Evolutionary conservation across 306 rosid species (phyloP).

Genomic region (Acacia acuminata): DNA sequence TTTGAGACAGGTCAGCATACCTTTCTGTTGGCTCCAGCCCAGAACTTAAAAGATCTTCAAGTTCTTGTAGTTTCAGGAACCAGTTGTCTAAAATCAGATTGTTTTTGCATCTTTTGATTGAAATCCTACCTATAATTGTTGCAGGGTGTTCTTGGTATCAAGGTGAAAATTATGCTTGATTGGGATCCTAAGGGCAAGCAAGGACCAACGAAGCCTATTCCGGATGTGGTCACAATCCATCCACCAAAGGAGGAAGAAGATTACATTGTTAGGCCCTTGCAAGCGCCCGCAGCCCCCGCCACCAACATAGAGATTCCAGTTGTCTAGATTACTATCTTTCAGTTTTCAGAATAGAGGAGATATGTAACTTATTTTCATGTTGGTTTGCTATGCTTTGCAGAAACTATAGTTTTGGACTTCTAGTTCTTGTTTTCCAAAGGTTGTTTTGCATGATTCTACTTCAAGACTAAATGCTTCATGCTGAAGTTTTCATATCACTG

Average conservation of each 20-base stretch:
- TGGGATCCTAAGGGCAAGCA: conserved; percentile 32
- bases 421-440: not conserved
- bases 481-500: not conserved
- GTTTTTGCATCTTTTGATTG: not conserved
- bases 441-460: not conserved
- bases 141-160: conserved; percentile 29
- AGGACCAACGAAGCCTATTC: conserved; percentile 9
- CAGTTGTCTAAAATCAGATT: too few species aligned
- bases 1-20: conserved; percentile 49
- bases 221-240: conserved; percentile 44
- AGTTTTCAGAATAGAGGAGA: not conserved
- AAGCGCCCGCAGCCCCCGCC: conserved; percentile 1
- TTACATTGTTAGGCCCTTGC: conserved; percentile 21
- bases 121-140: not conserved
- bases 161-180: conserved; percentile 31
- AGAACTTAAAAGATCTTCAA: not conserved
- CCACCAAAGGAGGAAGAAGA: conserved; percentile 52
- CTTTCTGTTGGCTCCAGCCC: not conserved
- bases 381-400: not conserved
- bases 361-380: not conserved
- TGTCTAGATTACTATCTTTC: conserved; percentile 6
- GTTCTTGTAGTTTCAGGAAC: not conserved
- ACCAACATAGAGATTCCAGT: conserved; percentile 38
- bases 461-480: not conserved
- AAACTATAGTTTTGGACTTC: not conserved